Conservation (phyloP, 164 flowering plant genomes). For the Nelumbo lutea region DNA sequence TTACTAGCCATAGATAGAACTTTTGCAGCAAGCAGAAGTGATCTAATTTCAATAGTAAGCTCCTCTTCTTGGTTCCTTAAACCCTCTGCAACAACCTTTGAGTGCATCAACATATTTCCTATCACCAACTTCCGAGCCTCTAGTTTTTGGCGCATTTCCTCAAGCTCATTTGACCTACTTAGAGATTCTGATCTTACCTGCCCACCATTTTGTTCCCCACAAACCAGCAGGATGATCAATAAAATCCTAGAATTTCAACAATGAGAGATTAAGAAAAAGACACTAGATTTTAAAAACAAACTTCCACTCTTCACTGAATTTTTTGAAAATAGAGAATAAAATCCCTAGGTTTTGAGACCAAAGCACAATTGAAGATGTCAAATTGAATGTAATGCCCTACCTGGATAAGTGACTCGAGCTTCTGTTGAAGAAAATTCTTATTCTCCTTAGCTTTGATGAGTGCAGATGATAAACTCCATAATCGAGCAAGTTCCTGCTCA, state of each 20-base stretch:
- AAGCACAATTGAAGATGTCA: not conserved
- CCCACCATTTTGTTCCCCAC: slow-evolving; percentile 36
- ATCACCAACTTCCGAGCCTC: slow-evolving; percentile 48
- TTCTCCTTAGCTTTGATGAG: slow-evolving; percentile 48
- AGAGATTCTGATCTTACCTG: slow-evolving; percentile 70
- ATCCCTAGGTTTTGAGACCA: not conserved
- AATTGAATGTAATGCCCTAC: slow-evolving; percentile 29
- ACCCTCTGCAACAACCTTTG: slow-evolving; percentile 46
- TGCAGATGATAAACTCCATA: slow-evolving; percentile 80
- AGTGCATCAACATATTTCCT: slow-evolving; percentile 45
- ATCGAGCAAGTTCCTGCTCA: slow-evolving; percentile 69
- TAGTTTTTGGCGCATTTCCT: slow-evolving; percentile 61
- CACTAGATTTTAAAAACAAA: not conserved
- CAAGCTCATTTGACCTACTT: slow-evolving; percentile 61
- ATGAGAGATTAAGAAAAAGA: not conserved
- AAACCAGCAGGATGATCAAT: slow-evolving; percentile 41
- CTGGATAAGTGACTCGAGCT: slow-evolving; percentile 53
- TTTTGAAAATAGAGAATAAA: not conserved
- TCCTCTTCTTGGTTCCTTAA: slow-evolving; percentile 52
- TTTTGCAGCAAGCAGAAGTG: slow-evolving; percentile 65
- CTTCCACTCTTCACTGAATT: not conserved
- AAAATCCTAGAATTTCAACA: slow-evolving; percentile 18
- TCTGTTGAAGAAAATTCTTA: slow-evolving; percentile 41
- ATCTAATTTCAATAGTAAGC: slow-evolving; percentile 48
- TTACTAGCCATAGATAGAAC: slow-evolving; percentile 60